Conservation (phyloP, 495 filamentous ascomycete genomes). For the Schizothecium vesticola region DNA sequence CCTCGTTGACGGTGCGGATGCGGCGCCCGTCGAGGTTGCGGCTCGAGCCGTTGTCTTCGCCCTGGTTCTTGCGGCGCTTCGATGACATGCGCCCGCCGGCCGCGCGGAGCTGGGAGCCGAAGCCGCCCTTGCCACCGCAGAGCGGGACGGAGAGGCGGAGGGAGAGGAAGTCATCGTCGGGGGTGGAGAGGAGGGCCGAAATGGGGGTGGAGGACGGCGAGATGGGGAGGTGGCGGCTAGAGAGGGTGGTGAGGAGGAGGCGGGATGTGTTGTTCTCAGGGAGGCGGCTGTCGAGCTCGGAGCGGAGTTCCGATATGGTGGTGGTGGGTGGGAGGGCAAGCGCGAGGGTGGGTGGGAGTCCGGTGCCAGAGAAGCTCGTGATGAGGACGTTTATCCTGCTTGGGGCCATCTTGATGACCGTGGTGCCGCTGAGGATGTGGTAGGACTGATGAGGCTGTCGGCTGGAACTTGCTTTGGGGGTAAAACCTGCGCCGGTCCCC, state of each 20-base stretch:
- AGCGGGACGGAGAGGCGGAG: constrained; percentile 71
- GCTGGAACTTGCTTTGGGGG: not conserved
- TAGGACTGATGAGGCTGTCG: not conserved
- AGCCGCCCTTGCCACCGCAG: constrained; percentile 92
- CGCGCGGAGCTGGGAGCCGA: constrained; percentile 93
- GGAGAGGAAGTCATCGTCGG: constrained; percentile 61
- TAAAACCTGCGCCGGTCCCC: not conserved
- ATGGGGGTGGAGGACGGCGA: constrained; percentile 35
- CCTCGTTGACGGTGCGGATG: constrained; percentile 85
- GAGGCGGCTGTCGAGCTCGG: constrained; percentile 57
- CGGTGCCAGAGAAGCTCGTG: constrained; percentile 75
- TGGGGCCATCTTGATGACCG: constrained; percentile 32
- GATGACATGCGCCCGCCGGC: constrained; percentile 96
- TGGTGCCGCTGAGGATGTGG: not conserved
- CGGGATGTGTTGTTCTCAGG: constrained; percentile 42
- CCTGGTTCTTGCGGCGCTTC: constrained; percentile 78
- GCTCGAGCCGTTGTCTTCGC: constrained; percentile 80
- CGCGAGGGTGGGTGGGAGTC: constrained; percentile 70
- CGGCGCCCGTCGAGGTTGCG: constrained; percentile 91
- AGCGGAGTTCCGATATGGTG: constrained; percentile 59
- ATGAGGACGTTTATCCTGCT: constrained; percentile 72
- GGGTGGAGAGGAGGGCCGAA: constrained; percentile 45
- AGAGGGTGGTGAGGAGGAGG: constrained; percentile 76
- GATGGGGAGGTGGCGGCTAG: constrained; percentile 61
- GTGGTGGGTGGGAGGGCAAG: constrained; percentile 63